Evolutionary conservation across 352 stramenopile genomes (phyloP).

Genomic region (Globisporangium viniferum): DNA sequence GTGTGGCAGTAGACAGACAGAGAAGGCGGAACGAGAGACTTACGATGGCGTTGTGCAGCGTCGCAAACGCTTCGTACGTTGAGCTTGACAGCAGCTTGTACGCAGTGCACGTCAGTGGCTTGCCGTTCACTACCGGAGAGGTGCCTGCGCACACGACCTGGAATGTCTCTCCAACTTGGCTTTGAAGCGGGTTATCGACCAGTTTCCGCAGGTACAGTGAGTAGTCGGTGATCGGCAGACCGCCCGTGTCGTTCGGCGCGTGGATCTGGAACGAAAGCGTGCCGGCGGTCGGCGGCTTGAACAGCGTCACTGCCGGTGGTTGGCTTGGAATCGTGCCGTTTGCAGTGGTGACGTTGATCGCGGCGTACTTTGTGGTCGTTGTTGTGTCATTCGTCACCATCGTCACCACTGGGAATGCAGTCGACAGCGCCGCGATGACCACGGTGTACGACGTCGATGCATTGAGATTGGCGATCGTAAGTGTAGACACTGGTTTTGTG

Average conservation of each 20-base stretch:
- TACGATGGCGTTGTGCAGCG: slow-evolving; percentile 40
- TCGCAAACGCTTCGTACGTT: slow-evolving; percentile 49
- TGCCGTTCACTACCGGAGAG: background rate
- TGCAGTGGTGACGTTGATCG: slow-evolving; percentile 22
- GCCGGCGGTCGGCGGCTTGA: slow-evolving; percentile 27
- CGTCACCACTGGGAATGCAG: slow-evolving; percentile 19
- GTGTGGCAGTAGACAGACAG: background rate
- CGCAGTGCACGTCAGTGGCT: slow-evolving; percentile 25
- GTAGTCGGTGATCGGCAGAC: slow-evolving; percentile 28
- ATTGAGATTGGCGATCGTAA: slow-evolving; percentile 24
- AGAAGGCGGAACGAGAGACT: background rate
- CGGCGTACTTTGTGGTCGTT: background rate
- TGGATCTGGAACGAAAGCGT: slow-evolving; percentile 35
- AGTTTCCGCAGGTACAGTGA: slow-evolving; percentile 32
- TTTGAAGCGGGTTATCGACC: background rate
- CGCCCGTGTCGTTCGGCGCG: slow-evolving; percentile 30
- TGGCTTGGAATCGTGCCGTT: slow-evolving; percentile 18
- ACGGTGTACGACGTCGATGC: slow-evolving; percentile 39
- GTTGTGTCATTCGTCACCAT: background rate
- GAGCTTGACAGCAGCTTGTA: slow-evolving; percentile 33
- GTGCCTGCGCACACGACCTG: slow-evolving; percentile 5
- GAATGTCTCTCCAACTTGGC: slow-evolving; percentile 6
- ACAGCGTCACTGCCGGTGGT: slow-evolving; percentile 17
- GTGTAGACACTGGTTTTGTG: background rate
- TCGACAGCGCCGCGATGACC: slow-evolving; percentile 22